Conservation (phyloP, 208 protist species). For the Acanthamoeba comandoni region DNA sequence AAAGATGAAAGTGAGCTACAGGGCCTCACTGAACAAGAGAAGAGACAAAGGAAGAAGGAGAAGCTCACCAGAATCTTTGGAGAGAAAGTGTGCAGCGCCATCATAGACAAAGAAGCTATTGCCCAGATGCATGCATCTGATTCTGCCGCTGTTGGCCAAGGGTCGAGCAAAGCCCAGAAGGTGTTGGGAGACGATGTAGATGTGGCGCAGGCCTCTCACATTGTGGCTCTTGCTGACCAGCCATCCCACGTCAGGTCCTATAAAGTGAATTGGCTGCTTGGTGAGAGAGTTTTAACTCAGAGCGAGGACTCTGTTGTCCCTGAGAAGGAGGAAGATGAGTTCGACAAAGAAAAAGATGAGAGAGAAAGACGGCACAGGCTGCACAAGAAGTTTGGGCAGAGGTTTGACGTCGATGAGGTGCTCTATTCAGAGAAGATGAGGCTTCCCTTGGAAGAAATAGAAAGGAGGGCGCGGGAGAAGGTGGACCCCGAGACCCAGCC, state of each 20-base stretch:
- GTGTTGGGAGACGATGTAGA: no score
- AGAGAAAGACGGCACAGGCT: constrained; percentile 20
- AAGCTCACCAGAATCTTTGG: constrained; percentile 1
- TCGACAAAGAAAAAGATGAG: constrained; percentile 25
- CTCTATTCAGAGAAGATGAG: constrained; percentile 32
- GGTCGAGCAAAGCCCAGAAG: no score
- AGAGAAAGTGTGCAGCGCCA: background rate
- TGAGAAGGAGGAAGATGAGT: no score
- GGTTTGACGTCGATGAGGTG: constrained; percentile 15
- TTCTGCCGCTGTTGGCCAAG: no score
- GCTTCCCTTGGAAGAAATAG: background rate
- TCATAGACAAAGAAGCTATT: no score
- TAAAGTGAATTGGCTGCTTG: constrained; percentile 15
- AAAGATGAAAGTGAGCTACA: no score
- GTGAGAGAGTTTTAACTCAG: background rate
- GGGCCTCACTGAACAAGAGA: no score
- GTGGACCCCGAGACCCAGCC: no score
- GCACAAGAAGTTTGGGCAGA: background rate
- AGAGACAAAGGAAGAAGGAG: background rate
- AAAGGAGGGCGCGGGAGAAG: background rate
- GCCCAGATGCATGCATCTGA: no score
- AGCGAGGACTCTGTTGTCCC: no score
- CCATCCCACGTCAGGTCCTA: constrained; percentile 13
- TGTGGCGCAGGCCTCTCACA: no score
- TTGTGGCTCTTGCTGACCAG: constrained; percentile 19